phyloP scores from a whole-genome alignment of 331 rosid species.

The Phaseolus coccineus region DNA sequence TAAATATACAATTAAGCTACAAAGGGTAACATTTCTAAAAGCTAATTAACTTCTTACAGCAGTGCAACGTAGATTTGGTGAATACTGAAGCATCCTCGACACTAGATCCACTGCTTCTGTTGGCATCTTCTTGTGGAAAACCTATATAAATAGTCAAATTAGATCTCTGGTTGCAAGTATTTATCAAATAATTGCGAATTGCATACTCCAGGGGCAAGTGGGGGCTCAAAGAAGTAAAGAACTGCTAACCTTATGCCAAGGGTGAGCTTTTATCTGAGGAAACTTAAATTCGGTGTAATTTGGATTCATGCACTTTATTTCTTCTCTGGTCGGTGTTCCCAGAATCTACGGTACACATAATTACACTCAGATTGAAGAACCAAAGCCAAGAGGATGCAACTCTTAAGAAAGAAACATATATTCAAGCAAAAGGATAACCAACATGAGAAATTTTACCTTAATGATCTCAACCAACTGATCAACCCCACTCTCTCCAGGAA shows the following conservation, averaged over 20 bases:
- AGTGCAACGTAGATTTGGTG: conserved; percentile 89
- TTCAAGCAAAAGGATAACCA: neutral
- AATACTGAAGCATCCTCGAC: conserved; percentile 92
- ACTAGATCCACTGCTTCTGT: conserved; percentile 88
- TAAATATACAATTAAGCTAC: neutral
- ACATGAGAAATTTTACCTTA: conserved; percentile 58
- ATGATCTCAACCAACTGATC: conserved; percentile 97
- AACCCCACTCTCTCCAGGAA: conserved; percentile 99
- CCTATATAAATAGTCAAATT: conserved; percentile 47
- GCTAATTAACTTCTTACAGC: conserved; percentile 66
- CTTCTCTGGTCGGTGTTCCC: conserved; percentile 98
- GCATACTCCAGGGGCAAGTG: conserved; percentile 32
- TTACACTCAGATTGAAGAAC: conserved; percentile 36
- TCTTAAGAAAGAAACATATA: conserved; percentile 16
- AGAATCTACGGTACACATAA: conserved; percentile 56
- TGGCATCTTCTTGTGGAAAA: conserved; percentile 80
- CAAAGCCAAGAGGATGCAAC: conserved; percentile 12
- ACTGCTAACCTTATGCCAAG: conserved; percentile 81
- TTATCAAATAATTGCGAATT: conserved; percentile 17
- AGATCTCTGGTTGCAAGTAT: conserved; percentile 18
- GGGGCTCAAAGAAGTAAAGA: conserved; percentile 33
- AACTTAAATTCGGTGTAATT: conserved; percentile 86
- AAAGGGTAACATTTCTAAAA: conserved; percentile 10
- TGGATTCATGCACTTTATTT: conserved; percentile 96
- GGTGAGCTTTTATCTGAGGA: conserved; percentile 95